Evolutionary conservation across 306 rosid species (phyloP).

Genomic region (Herpetospermum pedunculosum): DNA sequence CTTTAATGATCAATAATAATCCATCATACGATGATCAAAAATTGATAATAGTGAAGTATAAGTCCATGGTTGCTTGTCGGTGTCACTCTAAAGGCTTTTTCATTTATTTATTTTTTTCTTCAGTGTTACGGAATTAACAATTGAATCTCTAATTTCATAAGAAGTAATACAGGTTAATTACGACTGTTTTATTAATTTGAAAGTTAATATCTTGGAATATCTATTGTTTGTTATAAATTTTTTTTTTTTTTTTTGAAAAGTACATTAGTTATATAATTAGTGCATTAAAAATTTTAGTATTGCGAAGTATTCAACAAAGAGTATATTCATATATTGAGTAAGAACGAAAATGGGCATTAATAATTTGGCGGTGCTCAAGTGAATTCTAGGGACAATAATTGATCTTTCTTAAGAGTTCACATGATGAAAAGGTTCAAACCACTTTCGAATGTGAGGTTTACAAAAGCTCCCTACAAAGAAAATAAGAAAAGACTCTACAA

Average conservation of each 20-base stretch:
- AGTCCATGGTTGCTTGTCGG: too few species aligned
- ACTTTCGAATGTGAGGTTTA: neutral
- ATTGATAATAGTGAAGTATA: too few species aligned
- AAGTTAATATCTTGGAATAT: neutral
- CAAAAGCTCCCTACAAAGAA: neutral
- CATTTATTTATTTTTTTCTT: too few species aligned
- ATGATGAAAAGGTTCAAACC: neutral
- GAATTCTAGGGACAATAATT: neutral
- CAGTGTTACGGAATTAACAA: too few species aligned
- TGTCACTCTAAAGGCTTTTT: too few species aligned
- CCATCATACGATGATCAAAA: neutral
- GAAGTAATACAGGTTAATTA: too few species aligned
- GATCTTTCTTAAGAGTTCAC: neutral
- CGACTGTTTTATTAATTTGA: too few species aligned
- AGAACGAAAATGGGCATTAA: neutral
- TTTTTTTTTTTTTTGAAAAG: too few species aligned
- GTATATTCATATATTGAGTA: neutral
- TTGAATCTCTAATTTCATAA: too few species aligned
- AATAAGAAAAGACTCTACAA: neutral
- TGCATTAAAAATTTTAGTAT: neutral
- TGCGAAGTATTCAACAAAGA: neutral
- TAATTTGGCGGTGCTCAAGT: neutral
- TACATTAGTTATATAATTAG: too few species aligned
- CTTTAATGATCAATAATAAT: neutral
- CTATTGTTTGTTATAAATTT: neutral